Base-by-base conservation (phyloP, 2,329 filamentous ascomycete genomes). In the Paradendryphiella salina region DNA sequence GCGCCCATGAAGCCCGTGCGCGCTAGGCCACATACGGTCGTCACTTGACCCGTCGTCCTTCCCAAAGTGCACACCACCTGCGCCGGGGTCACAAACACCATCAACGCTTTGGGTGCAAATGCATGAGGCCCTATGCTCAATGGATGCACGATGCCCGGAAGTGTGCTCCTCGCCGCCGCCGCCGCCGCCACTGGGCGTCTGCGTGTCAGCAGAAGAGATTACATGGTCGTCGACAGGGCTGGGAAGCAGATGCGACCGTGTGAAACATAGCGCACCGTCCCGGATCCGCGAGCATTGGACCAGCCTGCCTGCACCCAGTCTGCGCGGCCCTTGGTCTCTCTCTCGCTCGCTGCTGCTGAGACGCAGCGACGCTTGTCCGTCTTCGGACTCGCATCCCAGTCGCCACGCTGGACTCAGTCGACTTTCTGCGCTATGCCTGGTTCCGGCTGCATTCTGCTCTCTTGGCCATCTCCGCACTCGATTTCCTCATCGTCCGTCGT, bases 251-350 rank as follows among this genome's bases (percentile, higher is more conserved):
- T 41, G 60, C 57, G 57, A 59, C 52, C 59, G 57, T 43, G 57
- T 69, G 66, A 70, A 70, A 69, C 66, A 65, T 67, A 63, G 67
- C 65, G 66, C 64, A 50, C 54, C 63, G 56, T 69, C 63, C 67
- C 67, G 67, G 54, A 57, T 68, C 65, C 65, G 66, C 67, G 66
- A 54, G 31, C 53, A 32, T 54, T 60, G 57, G 56, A 48, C 61
- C 57, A 55, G 21, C 48, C 46, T 40, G 33, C 32, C 50, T n/a
- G n/a, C n/a, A n/a, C n/a, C 56, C 56, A 44, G 33, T 46, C 36
- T 37, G 28, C 26, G 51, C 35, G 17, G 43, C 20, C 42, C 54
- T 41, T 52, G 52, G 32, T 37, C 38, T 44, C 47, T 34, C 50
- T 14, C 8, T 26, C 48, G 28, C 35, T 56, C 51, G 23, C 23